Evolutionary conservation across 2,329 filamentous ascomycete genomes (phyloP).

Genomic region (Epichloe hybrida): DNA sequence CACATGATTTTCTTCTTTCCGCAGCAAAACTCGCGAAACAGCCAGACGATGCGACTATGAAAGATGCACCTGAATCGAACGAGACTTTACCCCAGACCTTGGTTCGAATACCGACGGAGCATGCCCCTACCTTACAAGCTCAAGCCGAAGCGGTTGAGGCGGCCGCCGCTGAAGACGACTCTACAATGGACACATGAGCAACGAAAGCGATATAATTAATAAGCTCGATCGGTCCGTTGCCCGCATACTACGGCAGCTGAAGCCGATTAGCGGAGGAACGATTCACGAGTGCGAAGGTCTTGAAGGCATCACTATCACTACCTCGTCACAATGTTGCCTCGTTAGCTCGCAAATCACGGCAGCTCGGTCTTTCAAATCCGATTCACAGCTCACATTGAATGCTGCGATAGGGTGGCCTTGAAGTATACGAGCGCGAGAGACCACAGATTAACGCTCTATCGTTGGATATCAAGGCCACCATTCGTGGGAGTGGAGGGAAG

Average conservation of each 20-base stretch:
- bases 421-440: neutral
- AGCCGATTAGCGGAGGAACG: neutral
- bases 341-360: neutral
- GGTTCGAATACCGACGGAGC: conserved; percentile 73
- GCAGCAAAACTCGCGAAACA: conserved; percentile 58
- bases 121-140: conserved; percentile 51
- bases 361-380: neutral
- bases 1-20: neutral
- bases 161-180: conserved; percentile 25
- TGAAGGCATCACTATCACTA: neutral
- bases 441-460: neutral
- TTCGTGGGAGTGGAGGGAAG: too few species aligned
- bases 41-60: conserved; percentile 22
- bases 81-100: conserved; percentile 63
- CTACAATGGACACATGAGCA: conserved; percentile 3
- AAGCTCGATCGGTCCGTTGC: neutral
- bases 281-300: neutral
- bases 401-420: neutral
- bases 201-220: neutral
- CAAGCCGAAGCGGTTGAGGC: conserved; percentile 40
- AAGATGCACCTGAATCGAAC: conserved; percentile 23
- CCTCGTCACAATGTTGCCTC: neutral
- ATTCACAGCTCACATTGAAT: neutral
- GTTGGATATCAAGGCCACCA: neutral
- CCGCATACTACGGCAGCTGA: neutral